phyloP scores from a whole-genome alignment of 75 land plant species.

The Picea sitchensis region DNA sequence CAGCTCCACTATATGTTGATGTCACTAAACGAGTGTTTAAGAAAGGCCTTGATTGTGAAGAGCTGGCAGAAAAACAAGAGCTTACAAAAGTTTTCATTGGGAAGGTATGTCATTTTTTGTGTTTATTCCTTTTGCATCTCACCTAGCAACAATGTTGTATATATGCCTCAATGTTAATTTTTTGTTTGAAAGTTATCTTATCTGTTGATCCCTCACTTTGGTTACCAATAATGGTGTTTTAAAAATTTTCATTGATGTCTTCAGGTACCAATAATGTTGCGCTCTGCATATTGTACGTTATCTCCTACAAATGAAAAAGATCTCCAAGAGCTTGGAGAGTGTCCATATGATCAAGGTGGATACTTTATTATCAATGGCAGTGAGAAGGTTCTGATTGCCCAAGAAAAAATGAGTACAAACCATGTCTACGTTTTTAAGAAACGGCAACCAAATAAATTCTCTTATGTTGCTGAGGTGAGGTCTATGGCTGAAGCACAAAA shows the following conservation, averaged over 20 bases:
- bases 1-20: constrained; percentile 95
- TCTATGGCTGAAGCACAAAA: constrained; percentile 99
- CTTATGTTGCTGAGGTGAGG: constrained; percentile 96
- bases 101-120: constrained; percentile 44
- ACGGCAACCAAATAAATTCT: constrained; percentile 95
- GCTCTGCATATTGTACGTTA: constrained; percentile 95
- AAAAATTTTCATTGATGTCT: background rate
- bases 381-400: constrained; percentile 99
- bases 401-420: constrained; percentile 99
- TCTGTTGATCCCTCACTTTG: background rate
- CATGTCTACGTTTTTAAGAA: constrained; percentile 99
- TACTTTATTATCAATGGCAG: constrained; percentile 99
- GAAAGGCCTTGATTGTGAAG: constrained; percentile 95
- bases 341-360: constrained; percentile 99
- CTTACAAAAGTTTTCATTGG: constrained; percentile 94
- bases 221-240: no score
- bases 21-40: constrained; percentile 76
- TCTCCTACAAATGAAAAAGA: constrained; percentile 90
- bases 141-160: background rate
- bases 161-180: background rate
- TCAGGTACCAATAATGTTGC: constrained; percentile 96
- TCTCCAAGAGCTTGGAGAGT: constrained; percentile 97
- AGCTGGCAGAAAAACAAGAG: constrained; percentile 86
- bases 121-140: background rate
- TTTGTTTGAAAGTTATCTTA: background rate